A percentile compares a stretch with the other conserved stretches of the same genome.
These are phyloP conservation scores for Entamoeba dispar DNA, from an alignment of 208 protist genomes.

Conservation along the genomic window DNA sequence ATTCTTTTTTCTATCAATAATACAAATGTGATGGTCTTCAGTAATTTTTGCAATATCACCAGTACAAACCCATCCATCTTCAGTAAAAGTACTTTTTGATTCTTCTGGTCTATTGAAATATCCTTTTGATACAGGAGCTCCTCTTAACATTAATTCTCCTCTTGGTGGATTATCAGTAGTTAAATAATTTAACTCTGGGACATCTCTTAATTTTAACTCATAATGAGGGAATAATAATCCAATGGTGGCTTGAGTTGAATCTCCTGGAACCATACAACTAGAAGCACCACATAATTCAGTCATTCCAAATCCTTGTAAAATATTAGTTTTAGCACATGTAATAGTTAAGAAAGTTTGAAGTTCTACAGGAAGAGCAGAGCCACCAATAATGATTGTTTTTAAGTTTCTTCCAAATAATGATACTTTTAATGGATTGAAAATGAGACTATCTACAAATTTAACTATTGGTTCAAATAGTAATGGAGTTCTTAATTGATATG, in stretches of 20 bases:
- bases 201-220: background rate
- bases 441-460: background rate
- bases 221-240: conserved; percentile 2
- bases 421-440: background rate
- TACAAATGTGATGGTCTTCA: background rate
- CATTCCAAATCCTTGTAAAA: conserved; percentile 13
- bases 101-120: conserved; percentile 20
- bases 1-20: conserved; percentile 1
- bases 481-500: background rate
- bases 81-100: background rate
- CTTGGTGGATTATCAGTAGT: background rate
- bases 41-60: background rate
- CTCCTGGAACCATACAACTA: background rate
- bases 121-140: conserved; percentile 17
- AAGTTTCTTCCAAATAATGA: background rate
- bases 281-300: conserved; percentile 2
- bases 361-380: background rate
- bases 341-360: background rate
- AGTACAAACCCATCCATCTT: background rate
- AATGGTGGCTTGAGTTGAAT: background rate
- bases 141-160: conserved; percentile 21
- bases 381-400: conserved; percentile 1
- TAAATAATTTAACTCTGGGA: background rate
- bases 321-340: background rate
- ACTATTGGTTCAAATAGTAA: background rate